Conservation (phyloP, 2,329 filamentous ascomycete genomes). For the Ascochyta fabae region DNA sequence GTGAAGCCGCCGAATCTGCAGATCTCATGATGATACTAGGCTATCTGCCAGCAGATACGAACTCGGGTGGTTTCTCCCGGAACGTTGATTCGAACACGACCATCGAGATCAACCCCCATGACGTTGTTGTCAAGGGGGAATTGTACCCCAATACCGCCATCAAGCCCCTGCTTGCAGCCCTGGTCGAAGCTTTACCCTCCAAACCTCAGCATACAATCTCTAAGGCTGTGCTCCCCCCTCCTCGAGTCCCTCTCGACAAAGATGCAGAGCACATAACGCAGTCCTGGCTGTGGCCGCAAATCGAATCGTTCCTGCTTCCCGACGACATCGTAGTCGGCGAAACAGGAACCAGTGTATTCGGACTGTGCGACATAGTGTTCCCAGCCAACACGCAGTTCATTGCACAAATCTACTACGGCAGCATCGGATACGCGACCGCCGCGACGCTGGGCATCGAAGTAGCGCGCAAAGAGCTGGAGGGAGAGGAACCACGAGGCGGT, state of each 20-base stretch:
- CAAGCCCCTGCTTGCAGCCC: constrained; percentile 44
- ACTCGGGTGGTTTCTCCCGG: constrained; percentile 51
- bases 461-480: constrained; percentile 58
- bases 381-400: constrained; percentile 39
- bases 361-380: constrained; percentile 46
- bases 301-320: constrained; percentile 46
- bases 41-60: constrained; percentile 52
- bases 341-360: constrained; percentile 51
- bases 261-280: constrained; percentile 51
- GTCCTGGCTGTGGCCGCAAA: constrained; percentile 53
- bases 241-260: constrained; percentile 37
- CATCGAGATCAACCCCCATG: constrained; percentile 48
- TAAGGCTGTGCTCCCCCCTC: constrained; percentile 36
- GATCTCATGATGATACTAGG: constrained; percentile 51
- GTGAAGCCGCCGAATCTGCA: constrained; percentile 43
- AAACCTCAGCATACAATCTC: constrained; percentile 31
- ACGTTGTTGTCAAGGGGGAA: constrained; percentile 47
- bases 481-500: background rate
- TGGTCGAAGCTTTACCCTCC: constrained; percentile 34
- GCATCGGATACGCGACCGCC: constrained; percentile 53
- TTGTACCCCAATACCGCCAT: constrained; percentile 44
- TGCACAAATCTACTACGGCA: constrained; percentile 54
- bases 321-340: constrained; percentile 52
- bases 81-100: constrained; percentile 37
- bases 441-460: constrained; percentile 52